Evolutionary conservation across 371 early-diverging fungal species (phyloP), one percentile per base, ranked within the genome.

Genomic region (Apophysomyces ossiformis): DNA sequence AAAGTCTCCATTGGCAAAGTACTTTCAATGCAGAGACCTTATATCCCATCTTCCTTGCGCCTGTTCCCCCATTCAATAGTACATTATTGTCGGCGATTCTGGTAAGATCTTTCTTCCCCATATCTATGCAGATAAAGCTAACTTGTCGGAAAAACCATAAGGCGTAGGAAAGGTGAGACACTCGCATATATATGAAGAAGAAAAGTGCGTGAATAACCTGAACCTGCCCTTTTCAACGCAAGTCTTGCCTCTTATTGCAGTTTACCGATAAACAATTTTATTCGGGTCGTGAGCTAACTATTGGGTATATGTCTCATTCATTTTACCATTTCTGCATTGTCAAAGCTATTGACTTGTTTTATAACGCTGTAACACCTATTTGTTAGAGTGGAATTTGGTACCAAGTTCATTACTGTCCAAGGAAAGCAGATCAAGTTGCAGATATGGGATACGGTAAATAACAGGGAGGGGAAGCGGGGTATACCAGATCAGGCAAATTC

Each of bases 381-480:
- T 26, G 3, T 18, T 74, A 86, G 88, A 57, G 92, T 92, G 37
- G 92, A 92, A 67, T 92, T 92, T 76, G 92, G 92, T 36, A 87
- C 92, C 57, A 86, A 90, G 43, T 89, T 90, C 64, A 87, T 92
- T 66, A 82, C 79, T 38, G 77, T 95, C 47, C 90, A 90, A 61
- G 85, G 85, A 64, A 90, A 90, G 67, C 89, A 86, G 64, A 90
- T 97, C 70, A 97, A 97, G 79, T 85, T 99, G 26, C 98, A 98
- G 77, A 94, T 98, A 61, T 99, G 99, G 99, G 99, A 99, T 74
- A 98, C 99, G 15, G 96, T 94, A 41, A 26, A 26, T 95, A 73
- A 45, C 12, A 9, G 21, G 54, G 68, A 87, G 90, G 13, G 82
- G 85, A 21, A 50, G 7, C 2, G 13, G 7, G 21, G 21, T 21